Evolutionary conservation across 352 stramenopile genomes (phyloP).

Genomic region (Globisporangium paroecandrum): DNA sequence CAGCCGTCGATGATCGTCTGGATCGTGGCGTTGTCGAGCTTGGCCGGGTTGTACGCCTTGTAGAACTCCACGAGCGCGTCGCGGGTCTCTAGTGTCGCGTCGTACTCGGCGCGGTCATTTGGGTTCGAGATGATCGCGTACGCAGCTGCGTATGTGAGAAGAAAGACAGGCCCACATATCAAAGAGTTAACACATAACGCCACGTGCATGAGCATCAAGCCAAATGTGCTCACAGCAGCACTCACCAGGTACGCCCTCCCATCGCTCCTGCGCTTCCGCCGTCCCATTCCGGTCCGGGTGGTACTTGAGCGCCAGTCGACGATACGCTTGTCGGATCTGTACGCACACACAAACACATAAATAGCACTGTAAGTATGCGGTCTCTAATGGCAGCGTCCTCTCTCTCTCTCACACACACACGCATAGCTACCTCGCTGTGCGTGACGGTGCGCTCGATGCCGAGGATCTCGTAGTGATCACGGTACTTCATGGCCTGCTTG

Average conservation of each 20-base stretch:
- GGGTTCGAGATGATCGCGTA: slow-evolving; percentile 78
- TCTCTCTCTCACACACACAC: neutral
- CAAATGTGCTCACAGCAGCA: neutral
- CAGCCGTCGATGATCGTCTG: slow-evolving; percentile 85
- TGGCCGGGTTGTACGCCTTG: slow-evolving; percentile 77
- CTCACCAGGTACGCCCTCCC: slow-evolving; percentile 65
- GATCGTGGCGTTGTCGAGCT: slow-evolving; percentile 82
- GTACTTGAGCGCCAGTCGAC: slow-evolving; percentile 79
- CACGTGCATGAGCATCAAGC: neutral
- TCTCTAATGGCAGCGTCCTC: neutral
- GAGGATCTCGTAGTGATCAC: slow-evolving; percentile 79
- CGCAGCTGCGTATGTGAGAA: slow-evolving; percentile 21
- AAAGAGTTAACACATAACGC: neutral
- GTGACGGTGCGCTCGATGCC: slow-evolving; percentile 50
- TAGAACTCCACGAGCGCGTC: slow-evolving; percentile 84
- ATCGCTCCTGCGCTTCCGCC: slow-evolving; percentile 55
- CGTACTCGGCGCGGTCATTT: slow-evolving; percentile 75
- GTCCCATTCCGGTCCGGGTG: slow-evolving; percentile 92
- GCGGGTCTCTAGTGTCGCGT: slow-evolving; percentile 68
- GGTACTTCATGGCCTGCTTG: slow-evolving; percentile 58
- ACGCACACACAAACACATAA: slow-evolving; percentile 6
- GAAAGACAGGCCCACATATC: neutral
- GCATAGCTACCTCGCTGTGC: slow-evolving; percentile 51
- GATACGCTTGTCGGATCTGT: slow-evolving; percentile 92
- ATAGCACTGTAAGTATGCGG: slow-evolving; percentile 4